Percentiles rank a stretch among this genome's conserved stretches.
Conservation (phyloP, 805 yeast genomes). For the Starmerella floris region DNA sequence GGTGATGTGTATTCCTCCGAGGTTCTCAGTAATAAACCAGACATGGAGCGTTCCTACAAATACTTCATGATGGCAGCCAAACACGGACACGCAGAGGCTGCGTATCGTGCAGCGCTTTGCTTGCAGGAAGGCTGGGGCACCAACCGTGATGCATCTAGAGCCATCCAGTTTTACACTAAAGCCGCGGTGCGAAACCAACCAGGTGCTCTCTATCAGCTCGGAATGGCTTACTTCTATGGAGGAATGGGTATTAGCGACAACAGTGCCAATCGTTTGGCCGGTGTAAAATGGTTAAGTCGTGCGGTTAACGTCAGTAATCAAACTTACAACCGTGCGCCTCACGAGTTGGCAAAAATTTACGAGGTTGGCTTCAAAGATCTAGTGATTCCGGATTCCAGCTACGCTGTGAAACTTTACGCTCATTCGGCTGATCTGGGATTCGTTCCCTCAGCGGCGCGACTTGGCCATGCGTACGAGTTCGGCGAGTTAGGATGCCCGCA, state of each 20-base stretch:
- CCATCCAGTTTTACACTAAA: conserved; percentile 64
- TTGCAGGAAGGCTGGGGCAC: conserved; percentile 92
- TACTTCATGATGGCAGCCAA: conserved; percentile 85
- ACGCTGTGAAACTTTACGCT: conserved; percentile 73
- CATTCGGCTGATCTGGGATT: conserved; percentile 85
- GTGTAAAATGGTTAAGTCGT: conserved; percentile 83
- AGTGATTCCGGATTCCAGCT: conserved; percentile 66
- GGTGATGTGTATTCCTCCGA: conserved; percentile 87
- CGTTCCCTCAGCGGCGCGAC: conserved; percentile 58
- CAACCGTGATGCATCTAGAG: conserved; percentile 73
- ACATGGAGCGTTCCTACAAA: conserved; percentile 58
- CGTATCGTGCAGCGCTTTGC: conserved; percentile 82
- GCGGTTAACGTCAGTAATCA: conserved; percentile 78
- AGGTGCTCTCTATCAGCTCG: conserved; percentile 91
- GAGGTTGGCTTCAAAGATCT: conserved; percentile 77
- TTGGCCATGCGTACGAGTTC: conserved; percentile 74
- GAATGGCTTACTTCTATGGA: conserved; percentile 71
- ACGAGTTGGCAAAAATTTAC: conserved; percentile 74
- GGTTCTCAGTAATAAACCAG: conserved; percentile 58
- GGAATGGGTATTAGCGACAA: conserved; percentile 65
- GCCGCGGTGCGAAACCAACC: conserved; percentile 90
- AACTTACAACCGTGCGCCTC: conserved; percentile 84
- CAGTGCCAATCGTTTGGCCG: conserved; percentile 61
- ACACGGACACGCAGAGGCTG: conserved; percentile 81
- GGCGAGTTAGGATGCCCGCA: conserved; percentile 57